Base-by-base conservation (phyloP, 83 land plant genomes). In the Diphasiastrum complanatum region DNA sequence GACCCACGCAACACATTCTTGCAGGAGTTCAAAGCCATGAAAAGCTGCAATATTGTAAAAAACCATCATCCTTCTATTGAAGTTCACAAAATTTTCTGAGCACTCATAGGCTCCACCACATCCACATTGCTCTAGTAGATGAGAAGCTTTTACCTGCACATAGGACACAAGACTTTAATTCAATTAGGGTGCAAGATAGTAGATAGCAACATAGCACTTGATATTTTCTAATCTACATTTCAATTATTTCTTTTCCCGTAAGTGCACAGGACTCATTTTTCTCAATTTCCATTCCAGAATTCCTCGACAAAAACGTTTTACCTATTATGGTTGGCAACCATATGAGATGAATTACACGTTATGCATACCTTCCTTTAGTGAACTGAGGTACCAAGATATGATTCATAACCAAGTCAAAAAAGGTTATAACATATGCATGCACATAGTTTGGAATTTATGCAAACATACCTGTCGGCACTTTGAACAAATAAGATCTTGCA, bases 91-190 rank as follows among this genome's bases (percentile, higher is more conserved):
- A 33, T 78, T 81, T 67, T 86, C 96, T 34, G 74, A 72, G 81
- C 96, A 89, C 36, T 52, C 77, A 73, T 81, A 95, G 24, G 83
- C 77, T 36, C 99, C 99, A 48, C 83, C 99, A 72, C 99, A 95
- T 20, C 54, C 45, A 57, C 99, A 95, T 45, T 95, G 99, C 51
- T 89, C 96, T n/a, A 92, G 74, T 31, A 95, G 50, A 69, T 89
- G 96, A 31, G 96, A 77, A 25, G 85, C 83, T 51, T 95, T 95
- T 16, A 95, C 79, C 78, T 74, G 78, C n/a, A 30, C 1, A 27
- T 26, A 55, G 11, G n/a, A 27, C 25, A 10, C 19, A n/a, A n/a
- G n/a, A n/a, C n/a, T n/a, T n/a, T n/a, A n/a, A 8, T 40, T 40
- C 16, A 16, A 40, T 40, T 40, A 40, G 43, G 16, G 43, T 8